A percentile compares a stretch with the other conserved stretches of the same genome.
These are phyloP conservation scores for Xylariales sp. DNA, from an alignment of 2,329 filamentous ascomycete genomes.

Conservation along the genomic window DNA sequence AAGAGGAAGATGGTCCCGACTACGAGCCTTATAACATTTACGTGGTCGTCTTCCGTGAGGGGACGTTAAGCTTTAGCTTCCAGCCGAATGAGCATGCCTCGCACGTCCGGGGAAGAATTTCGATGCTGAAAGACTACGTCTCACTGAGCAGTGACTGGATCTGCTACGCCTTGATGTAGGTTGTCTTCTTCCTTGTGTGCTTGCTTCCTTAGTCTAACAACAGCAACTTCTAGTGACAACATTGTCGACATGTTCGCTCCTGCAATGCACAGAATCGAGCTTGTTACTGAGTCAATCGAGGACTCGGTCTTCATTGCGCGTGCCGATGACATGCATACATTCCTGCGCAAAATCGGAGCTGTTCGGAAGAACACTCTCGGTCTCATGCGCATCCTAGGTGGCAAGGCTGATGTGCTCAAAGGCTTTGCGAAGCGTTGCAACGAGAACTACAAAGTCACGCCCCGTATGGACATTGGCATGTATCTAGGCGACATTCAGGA, in stretches of 20 bases:
- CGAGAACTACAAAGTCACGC: slow-evolving; percentile 91
- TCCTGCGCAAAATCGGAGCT: slow-evolving; percentile 82
- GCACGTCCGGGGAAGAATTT: slow-evolving; percentile 87
- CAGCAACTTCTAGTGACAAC: slow-evolving; percentile 60
- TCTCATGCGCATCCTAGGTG: slow-evolving; percentile 85
- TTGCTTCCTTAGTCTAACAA: slow-evolving; percentile 23
- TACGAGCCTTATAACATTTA: slow-evolving; percentile 96
- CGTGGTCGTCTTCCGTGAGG: slow-evolving; percentile 93
- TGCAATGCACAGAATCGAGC: slow-evolving; percentile 79
- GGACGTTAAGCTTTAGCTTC: slow-evolving; percentile 92
- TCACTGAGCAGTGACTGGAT: slow-evolving; percentile 96
- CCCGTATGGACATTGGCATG: slow-evolving; percentile 91
- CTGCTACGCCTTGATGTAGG: slow-evolving; percentile 94
- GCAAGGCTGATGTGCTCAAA: slow-evolving; percentile 97
- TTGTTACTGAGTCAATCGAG: slow-evolving; percentile 87
- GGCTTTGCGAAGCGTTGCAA: slow-evolving; percentile 99
- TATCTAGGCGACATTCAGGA: slow-evolving; percentile 98
- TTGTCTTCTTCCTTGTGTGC: slow-evolving; percentile 11
- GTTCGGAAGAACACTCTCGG: slow-evolving; percentile 94
- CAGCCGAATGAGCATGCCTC: slow-evolving; percentile 79
- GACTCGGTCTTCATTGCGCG: slow-evolving; percentile 92
- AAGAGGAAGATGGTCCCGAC: slow-evolving; percentile 74
- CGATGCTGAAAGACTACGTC: slow-evolving; percentile 89
- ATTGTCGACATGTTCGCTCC: slow-evolving; percentile 96
- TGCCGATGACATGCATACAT: slow-evolving; percentile 80